phyloP scores from a whole-genome alignment of 1,284 basidiomycete genomes.

The Ustilago loliicola region DNA sequence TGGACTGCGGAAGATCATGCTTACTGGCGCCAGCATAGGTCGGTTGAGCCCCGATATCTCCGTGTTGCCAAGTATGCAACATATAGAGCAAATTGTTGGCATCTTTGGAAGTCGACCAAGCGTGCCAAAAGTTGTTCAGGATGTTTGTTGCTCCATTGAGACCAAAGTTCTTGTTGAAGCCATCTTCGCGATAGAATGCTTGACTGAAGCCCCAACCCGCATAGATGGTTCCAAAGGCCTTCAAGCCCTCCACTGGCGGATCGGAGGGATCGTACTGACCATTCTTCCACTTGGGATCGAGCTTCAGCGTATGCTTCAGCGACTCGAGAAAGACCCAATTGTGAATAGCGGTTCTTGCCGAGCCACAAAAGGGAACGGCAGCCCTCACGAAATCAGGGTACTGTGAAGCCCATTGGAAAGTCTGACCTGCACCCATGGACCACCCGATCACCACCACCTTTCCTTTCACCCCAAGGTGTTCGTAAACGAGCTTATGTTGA shows the following conservation, averaged over 20 bases:
- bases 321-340: constrained; percentile 57
- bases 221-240: constrained; percentile 55
- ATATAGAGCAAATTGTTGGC: constrained; percentile 56
- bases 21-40: constrained; percentile 41
- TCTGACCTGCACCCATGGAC: constrained; percentile 56
- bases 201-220: constrained; percentile 60
- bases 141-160: constrained; percentile 23
- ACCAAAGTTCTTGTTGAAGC: constrained; percentile 44
- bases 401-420: constrained; percentile 57
- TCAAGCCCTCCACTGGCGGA: constrained; percentile 48
- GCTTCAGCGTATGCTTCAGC: constrained; percentile 29
- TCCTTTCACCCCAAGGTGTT: constrained; percentile 36
- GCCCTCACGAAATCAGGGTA: constrained; percentile 48
- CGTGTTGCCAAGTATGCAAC: constrained; percentile 51
- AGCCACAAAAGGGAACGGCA: constrained; percentile 56
- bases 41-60: constrained; percentile 47
- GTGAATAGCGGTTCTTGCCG: constrained; percentile 51
- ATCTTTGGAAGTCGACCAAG: constrained; percentile 41
- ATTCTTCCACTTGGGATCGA: constrained; percentile 32
- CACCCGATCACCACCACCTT: constrained; percentile 45
- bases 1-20: constrained; percentile 15
- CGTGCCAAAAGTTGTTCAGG: constrained; percentile 43
- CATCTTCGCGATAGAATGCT: constrained; percentile 51
- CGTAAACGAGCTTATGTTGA: constrained; percentile 47
- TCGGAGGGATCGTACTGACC: constrained; percentile 31